Evolutionary conservation across 306 rosid genomes (phyloP), one percentile per base, ranked within the genome.

Genomic region (Trifolium fragiferum): DNA sequence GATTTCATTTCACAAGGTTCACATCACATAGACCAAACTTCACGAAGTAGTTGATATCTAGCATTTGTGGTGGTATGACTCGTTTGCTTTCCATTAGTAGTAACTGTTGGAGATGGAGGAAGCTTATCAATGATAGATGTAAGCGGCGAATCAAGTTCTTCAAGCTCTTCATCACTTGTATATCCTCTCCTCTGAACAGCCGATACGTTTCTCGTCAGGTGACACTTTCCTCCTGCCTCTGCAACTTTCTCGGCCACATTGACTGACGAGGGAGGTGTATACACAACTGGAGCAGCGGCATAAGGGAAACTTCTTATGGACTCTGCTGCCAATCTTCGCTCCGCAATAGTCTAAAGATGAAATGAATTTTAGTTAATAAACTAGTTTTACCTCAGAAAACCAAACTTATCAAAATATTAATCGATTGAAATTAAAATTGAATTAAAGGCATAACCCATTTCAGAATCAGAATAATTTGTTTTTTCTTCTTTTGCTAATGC

Each of bases 161-260:
- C 96, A n/a, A 94, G 80, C 57, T 94, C 99, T 62, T 92, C 98
- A 18, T 94, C 99, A 63, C 99, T 94, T 4, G 96, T 94, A 65
- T 94, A 90, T 37, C 98, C 98, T 84, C 86, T 92, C 68, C 92
- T 84, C 73, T 88, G 92, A 66, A 91, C 79, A n/a, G 44, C 83
- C 4, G 89, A 92, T 13, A 69, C 87, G 65, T 81, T 91, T 77
- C 93, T 87, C 10, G 59, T 87, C 83, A 94, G 38, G 55, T 84
- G 89, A 57, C 79, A 82, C 55, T 76, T 90, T 47, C 91, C 92
- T 69, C 89, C 96, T 4, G 82, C 88, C 53, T 90, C 97, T 35
- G 91, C 88, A 65, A 88, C 89, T 79, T 94, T 94, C 74, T 90
- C 96, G 11, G 87, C 90, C 81, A 94, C 90, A 1, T 86, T 83